Base-by-base conservation (phyloP, 2,329 filamentous ascomycete genomes). In the Diaporthe aspalathi region DNA sequence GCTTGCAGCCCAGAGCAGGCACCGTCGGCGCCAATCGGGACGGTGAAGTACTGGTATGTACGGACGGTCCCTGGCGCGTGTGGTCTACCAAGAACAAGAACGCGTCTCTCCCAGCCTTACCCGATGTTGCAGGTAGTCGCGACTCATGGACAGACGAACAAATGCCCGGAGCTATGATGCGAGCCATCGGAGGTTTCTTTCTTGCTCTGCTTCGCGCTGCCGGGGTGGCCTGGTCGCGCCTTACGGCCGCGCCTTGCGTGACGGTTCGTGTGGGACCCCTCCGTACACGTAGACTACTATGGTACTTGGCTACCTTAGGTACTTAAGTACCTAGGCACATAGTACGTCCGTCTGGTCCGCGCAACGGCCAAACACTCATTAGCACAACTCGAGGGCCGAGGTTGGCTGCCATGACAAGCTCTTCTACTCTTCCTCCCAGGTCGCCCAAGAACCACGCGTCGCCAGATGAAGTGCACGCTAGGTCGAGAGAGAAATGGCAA, bases 371-470 rank as follows among this genome's bases (percentile, higher is more conserved):
- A 38, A n/a, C 11, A 17, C 14, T 50, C 9, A 9, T 35, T 35
- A 43, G 50, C 17, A 12, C 22, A 6, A 40, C 3, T 9, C 38
- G 29, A 35, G 16, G 40, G 27, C 40, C 29, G 27, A 47, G 32
- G 7, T 20, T 57, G 16, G 24, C 27, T 47, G 17, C 20, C 38
- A 60, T n/a, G n/a, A n/a, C n/a, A n/a, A n/a, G n/a, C n/a, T n/a
- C n/a, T n/a, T n/a, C n/a, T n/a, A 35, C 32, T 9, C 32, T 35
- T n/a, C n/a, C 32, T 11, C n/a, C 60, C 53, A 68, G 45, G 66
- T 68, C 53, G 53, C 43, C 16, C 66, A 50, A 50, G n/a, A 29
- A 35, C 66, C 66, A 68, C 66, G 60, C 60, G 60, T 63, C 60
- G n/a, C 43, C 11, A 38, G 29, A 50, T 6, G 29, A 35, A 35